These are phyloP conservation scores for Leishmania braziliensis DNA, from an alignment of 208 protist genomes.

Conservation along the genomic window DNA sequence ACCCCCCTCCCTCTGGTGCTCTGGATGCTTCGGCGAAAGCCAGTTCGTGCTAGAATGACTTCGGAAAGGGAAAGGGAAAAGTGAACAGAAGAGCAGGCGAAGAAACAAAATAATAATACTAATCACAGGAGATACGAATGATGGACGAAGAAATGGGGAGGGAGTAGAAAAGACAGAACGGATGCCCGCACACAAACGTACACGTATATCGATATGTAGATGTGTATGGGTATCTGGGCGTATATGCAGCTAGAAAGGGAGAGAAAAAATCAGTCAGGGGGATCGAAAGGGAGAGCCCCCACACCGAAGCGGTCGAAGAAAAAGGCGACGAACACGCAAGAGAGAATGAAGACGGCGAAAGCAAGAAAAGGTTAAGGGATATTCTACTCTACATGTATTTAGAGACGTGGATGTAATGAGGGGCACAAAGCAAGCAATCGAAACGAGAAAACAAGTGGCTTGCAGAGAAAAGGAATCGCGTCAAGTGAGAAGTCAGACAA, in stretches of 20 bases:
- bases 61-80: not conserved
- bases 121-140: not conserved
- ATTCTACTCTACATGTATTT: not conserved
- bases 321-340: too few relatives aligned
- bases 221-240: not conserved
- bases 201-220: not conserved
- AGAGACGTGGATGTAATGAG: not conserved
- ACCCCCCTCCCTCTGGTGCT: not conserved
- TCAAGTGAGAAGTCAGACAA: too few relatives aligned
- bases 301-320: too few relatives aligned
- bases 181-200: not conserved
- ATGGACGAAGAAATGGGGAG: not conserved
- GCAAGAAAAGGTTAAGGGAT: too few relatives aligned
- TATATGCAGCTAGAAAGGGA: not conserved
- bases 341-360: too few relatives aligned
- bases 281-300: too few relatives aligned
- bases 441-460: too few relatives aligned
- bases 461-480: too few relatives aligned
- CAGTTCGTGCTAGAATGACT: not conserved
- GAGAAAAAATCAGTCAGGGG: not conserved
- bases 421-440: too few relatives aligned
- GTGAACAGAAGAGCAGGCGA: not conserved
- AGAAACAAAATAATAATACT: not conserved
- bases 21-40: not conserved
- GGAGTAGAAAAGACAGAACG: conserved; percentile 3